Evolutionary conservation across 257 asterid species (phyloP), one percentile per base, ranked within the genome.

Genomic region (Forsythia viridissima): DNA sequence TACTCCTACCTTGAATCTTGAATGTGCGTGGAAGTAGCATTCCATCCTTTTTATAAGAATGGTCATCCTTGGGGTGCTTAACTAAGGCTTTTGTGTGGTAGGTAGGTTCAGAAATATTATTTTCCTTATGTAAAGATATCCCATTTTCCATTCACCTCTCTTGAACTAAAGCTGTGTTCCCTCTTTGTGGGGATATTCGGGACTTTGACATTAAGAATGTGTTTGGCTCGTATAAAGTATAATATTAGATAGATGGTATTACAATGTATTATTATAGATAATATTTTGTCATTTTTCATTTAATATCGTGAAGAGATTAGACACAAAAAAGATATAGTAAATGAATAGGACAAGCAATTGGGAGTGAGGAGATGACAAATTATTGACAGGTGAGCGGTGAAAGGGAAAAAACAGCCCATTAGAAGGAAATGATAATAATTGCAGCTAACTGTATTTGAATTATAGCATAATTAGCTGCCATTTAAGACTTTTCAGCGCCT

Each of bases 301-400:
- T 30, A 1, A 30, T 30, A 30, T 1, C 2, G 34, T 30, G 34
- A 30, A 30, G 34, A 30, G 34, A 1, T 30, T 30, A 30, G 34
- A 30, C 34, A 30, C 2, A 30, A 30, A 30, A 30, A 30, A 30
- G 34, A 30, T 30, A 30, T 24, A 30, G 34, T 30, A 44, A 44
- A 44, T 11, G 52, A 44, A 16, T 11, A 44, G 16, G 52, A 41
- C 15, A 44, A 44, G 57, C 57, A 48, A 48, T 48, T 48, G 57
- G 57, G 6, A 87, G 82, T 4, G 80, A 8, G 69, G 69, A 24
- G 69, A 18, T 8, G 37, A 10, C n/a, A n/a, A 65, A 65, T 7
- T 21, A 12, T 34, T 21, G n/a, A 66, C 39, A 30, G 16, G 41
- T 66, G 71, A 10, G 18, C 5, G 65, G 65, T 6, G 59, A 51